Conservation (phyloP, 148 eudicot genomes). For the Dianthus caryophyllus region DNA sequence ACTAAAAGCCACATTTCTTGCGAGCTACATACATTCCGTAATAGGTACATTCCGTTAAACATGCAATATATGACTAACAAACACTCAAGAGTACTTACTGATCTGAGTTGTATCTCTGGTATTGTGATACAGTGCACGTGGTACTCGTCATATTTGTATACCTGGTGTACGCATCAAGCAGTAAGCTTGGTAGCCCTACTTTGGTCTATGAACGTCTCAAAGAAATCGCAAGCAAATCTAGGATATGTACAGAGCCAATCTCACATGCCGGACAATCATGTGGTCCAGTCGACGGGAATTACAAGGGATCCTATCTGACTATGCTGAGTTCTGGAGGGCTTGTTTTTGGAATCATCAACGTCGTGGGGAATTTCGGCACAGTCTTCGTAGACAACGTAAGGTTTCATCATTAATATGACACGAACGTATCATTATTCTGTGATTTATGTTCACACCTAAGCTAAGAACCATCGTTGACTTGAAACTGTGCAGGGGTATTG, state of each 20-base stretch:
- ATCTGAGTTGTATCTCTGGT: background rate
- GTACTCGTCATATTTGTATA: conserved; percentile 83
- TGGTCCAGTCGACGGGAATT: conserved; percentile 80
- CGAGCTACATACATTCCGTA: conserved; percentile 93
- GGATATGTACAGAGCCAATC: conserved; percentile 66
- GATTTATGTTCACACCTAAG: background rate
- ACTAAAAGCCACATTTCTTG: conserved; percentile 91
- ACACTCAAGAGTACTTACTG: no score
- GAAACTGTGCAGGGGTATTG: conserved; percentile 66
- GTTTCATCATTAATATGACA: background rate
- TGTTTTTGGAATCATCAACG: conserved; percentile 86
- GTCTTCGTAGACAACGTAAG: conserved; percentile 95
- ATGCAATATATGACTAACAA: no score
- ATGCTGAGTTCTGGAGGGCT: conserved; percentile 94
- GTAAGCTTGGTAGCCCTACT: conserved; percentile 84
- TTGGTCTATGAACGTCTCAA: conserved; percentile 60
- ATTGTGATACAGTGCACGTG: conserved; percentile 60
- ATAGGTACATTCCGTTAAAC: conserved; percentile 39
- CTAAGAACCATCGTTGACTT: background rate
- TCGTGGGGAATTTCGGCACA: conserved; percentile 92
- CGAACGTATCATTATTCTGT: background rate
- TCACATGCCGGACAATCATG: conserved; percentile 77
- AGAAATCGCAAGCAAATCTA: conserved; percentile 73
- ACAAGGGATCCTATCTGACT: conserved; percentile 80
- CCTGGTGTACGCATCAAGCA: conserved; percentile 81